Conservation (phyloP, 148 eudicot genomes). For the Persicaria maculosa region DNA sequence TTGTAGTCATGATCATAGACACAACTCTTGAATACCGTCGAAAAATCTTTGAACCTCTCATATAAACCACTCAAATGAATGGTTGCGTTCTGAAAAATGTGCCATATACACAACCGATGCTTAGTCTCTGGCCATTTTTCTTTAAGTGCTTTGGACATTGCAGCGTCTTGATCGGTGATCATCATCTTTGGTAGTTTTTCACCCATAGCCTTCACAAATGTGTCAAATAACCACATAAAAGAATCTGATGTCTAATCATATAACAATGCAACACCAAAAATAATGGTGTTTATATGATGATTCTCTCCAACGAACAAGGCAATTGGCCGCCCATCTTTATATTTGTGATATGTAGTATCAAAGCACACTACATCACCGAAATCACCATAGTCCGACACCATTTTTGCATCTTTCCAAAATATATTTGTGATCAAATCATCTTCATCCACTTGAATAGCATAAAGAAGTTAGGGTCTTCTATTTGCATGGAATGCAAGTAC, state of each 20-base stretch:
- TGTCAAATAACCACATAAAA: constrained; percentile 38
- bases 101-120: too few species aligned
- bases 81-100: too few species aligned
- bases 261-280: constrained; percentile 54
- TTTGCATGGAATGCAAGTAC: constrained; percentile 52
- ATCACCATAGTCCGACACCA: constrained; percentile 44
- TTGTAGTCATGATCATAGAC: background rate
- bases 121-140: too few species aligned
- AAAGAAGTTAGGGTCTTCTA: constrained; percentile 51
- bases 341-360: constrained; percentile 40
- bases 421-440: constrained; percentile 46
- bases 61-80: background rate
- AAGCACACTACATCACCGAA: constrained; percentile 52
- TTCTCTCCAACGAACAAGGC: constrained; percentile 56
- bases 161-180: constrained; percentile 32
- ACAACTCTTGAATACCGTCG: background rate
- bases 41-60: background rate
- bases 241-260: constrained; percentile 47
- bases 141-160: background rate
- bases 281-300: constrained; percentile 41
- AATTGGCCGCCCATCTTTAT: constrained; percentile 44
- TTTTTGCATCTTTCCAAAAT: constrained; percentile 55
- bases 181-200: constrained; percentile 36
- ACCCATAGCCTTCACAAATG: constrained; percentile 51
- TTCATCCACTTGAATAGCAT: constrained; percentile 49